These are phyloP conservation scores for Colletotrichum filicis DNA, from an alignment of 2,329 filamentous ascomycete species.

Conservation along the genomic window DNA sequence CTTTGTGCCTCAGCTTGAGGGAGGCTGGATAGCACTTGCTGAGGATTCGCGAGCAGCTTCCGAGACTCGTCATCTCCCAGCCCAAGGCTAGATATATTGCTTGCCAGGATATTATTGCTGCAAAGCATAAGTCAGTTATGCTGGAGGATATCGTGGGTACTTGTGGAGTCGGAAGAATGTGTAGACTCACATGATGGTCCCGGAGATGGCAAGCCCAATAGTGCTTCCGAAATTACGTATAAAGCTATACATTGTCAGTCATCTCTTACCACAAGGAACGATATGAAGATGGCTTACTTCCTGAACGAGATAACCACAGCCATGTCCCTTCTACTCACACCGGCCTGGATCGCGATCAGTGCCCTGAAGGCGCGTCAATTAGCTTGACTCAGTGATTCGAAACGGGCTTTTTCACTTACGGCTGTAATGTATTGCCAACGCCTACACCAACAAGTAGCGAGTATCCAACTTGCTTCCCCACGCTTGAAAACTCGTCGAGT, in stretches of 20 bases:
- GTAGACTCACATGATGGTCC: conserved; percentile 48
- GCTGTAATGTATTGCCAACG: conserved; percentile 63
- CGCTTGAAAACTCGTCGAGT: conserved; percentile 55
- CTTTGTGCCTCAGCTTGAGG: conserved; percentile 42
- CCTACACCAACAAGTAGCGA: conserved; percentile 62
- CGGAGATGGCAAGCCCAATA: conserved; percentile 51
- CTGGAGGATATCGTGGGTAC: not conserved
- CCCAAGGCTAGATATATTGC: conserved; percentile 41
- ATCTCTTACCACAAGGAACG: no score
- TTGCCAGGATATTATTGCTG: conserved; percentile 51
- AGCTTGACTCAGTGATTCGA: not conserved
- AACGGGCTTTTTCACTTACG: conserved; percentile 43
- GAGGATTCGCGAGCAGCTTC: conserved; percentile 46
- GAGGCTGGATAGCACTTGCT: conserved; percentile 44
- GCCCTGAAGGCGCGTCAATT: conserved; percentile 41
- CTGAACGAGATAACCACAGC: conserved; percentile 56
- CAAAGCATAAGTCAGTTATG: not conserved
- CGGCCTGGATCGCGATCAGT: conserved; percentile 65
- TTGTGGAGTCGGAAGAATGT: not conserved
- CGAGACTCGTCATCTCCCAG: conserved; percentile 39
- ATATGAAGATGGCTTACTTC: conserved; percentile 44
- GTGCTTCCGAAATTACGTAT: conserved; percentile 52
- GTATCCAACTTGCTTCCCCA: conserved; percentile 66
- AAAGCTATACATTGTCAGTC: conserved; percentile 42
- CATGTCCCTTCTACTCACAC: conserved; percentile 61